A percentile compares a stretch with the other conserved stretches of the same genome.
Evolutionary conservation across 345 rosid genomes (phyloP).

Genomic region (Dipteronia dyeriana): DNA sequence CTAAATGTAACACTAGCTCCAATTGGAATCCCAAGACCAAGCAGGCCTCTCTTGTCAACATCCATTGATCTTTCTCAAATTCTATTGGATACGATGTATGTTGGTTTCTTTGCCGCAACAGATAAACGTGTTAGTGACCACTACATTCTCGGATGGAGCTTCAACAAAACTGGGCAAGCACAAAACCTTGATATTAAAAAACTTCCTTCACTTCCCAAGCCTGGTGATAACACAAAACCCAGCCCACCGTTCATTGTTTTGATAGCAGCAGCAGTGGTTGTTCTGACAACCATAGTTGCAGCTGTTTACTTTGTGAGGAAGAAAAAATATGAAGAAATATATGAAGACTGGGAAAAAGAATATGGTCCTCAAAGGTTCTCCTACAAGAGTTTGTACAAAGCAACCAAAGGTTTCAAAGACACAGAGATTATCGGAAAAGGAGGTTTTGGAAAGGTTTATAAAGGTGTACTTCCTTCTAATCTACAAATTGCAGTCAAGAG

Average conservation of each 20-base stretch:
- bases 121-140: no score
- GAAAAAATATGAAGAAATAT: conserved; percentile 54
- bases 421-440: conserved; percentile 50
- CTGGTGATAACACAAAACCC: neutral
- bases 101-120: no score
- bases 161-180: no score
- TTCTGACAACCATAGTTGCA: conserved; percentile 20
- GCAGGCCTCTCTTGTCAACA: conserved; percentile 31
- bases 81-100: no score
- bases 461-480: conserved; percentile 48
- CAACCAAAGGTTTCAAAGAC: conserved; percentile 64
- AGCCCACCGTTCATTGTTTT: conserved; percentile 19
- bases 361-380: conserved; percentile 58
- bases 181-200: no score
- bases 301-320: conserved; percentile 29
- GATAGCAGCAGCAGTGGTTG: conserved; percentile 17
- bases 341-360: conserved; percentile 70
- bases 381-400: conserved; percentile 52
- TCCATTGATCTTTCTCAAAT: no score
- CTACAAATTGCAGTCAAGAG: conserved; percentile 59
- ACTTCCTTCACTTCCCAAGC: no score
- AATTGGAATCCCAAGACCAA: conserved; percentile 29
- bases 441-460: conserved; percentile 58
- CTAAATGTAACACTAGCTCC: conserved; percentile 41
- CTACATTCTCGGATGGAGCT: no score